A percentile compares a stretch with the other conserved stretches of the same genome.
Conservation (phyloP, 129 eudicot species). For the Scalesia atractyloides region DNA sequence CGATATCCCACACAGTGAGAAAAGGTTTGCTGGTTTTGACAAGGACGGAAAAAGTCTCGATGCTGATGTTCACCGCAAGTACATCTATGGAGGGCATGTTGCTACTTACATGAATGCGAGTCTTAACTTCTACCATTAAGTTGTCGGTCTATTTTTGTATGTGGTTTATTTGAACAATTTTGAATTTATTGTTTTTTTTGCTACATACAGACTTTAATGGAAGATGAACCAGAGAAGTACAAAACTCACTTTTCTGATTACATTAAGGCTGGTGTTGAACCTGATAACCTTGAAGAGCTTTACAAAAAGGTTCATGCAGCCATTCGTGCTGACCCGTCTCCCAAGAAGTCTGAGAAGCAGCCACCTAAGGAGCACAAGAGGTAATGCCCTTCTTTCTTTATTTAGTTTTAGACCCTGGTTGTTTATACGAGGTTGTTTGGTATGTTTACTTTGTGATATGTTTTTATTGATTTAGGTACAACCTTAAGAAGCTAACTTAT, state of each 20-base stretch:
- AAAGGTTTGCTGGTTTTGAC: slow-evolving; percentile 76
- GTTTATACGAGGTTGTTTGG: background rate
- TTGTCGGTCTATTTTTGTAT: background rate
- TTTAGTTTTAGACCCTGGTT: no score
- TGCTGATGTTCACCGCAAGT: slow-evolving; percentile 28
- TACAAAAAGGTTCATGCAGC: slow-evolving; percentile 13
- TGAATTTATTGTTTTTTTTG: slow-evolving; percentile 7
- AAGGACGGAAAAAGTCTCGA: slow-evolving; percentile 77
- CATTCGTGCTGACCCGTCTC: slow-evolving; percentile 3
- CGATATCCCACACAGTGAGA: slow-evolving; percentile 79
- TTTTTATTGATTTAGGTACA: slow-evolving; percentile 40
- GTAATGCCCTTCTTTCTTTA: background rate
- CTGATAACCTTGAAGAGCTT: slow-evolving; percentile 8
- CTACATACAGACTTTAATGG: background rate
- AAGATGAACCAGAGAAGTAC: slow-evolving; percentile 15
- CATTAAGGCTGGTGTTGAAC: slow-evolving; percentile 13
- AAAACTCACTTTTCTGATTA: background rate
- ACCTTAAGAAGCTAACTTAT: slow-evolving; percentile 70
- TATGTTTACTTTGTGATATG: background rate
- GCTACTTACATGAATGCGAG: slow-evolving; percentile 5
- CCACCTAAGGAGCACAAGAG: slow-evolving; percentile 12
- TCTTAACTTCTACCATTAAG: background rate
- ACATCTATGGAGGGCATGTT: slow-evolving; percentile 15
- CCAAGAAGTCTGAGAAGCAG: slow-evolving; percentile 5
- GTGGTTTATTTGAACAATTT: background rate